A percentile compares a stretch with the other conserved stretches of the same genome.
phyloP scores from a whole-genome alignment of 257 asterid genomes.

The Verbascum thapsus region DNA sequence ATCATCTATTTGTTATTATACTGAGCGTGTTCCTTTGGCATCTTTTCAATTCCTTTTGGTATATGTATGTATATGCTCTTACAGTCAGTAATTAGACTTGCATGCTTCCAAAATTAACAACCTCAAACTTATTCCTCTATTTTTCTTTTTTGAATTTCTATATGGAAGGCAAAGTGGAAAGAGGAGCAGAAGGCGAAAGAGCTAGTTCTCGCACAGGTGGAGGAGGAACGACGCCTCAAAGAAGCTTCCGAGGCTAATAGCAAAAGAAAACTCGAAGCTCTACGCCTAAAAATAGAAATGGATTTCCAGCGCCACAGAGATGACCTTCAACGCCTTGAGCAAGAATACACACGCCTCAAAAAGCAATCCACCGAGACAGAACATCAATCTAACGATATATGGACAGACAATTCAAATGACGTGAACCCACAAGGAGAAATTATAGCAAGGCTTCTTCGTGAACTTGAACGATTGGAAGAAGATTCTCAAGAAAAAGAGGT shows the following conservation, averaged over 20 bases:
- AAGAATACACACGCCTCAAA: slow-evolving; percentile 77
- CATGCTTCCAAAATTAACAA: neutral
- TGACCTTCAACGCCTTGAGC: slow-evolving; percentile 83
- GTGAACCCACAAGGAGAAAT: slow-evolving; percentile 47
- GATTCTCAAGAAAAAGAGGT: slow-evolving; percentile 49
- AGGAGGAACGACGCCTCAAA: slow-evolving; percentile 71
- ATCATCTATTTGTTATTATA: too few relatives aligned
- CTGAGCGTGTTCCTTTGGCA: too few relatives aligned
- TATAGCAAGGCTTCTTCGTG: slow-evolving; percentile 58
- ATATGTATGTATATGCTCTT: too few relatives aligned
- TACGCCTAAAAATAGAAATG: slow-evolving; percentile 73
- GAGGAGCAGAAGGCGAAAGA: slow-evolving; percentile 77
- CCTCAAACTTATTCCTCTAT: neutral
- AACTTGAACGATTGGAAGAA: slow-evolving; percentile 48
- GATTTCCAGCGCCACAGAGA: slow-evolving; percentile 94
- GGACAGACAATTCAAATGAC: slow-evolving; percentile 46
- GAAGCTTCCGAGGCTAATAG: slow-evolving; percentile 73
- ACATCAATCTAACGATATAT: slow-evolving; percentile 39
- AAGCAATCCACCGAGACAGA: slow-evolving; percentile 46
- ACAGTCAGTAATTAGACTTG: too few relatives aligned
- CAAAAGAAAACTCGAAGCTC: slow-evolving; percentile 83
- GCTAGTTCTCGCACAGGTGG: slow-evolving; percentile 55
- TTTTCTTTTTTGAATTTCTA: slow-evolving; percentile 29
- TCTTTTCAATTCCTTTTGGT: too few relatives aligned
- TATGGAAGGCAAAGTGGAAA: slow-evolving; percentile 76